phyloP scores from a whole-genome alignment of 345 rosid species.

The Populus nigra region DNA sequence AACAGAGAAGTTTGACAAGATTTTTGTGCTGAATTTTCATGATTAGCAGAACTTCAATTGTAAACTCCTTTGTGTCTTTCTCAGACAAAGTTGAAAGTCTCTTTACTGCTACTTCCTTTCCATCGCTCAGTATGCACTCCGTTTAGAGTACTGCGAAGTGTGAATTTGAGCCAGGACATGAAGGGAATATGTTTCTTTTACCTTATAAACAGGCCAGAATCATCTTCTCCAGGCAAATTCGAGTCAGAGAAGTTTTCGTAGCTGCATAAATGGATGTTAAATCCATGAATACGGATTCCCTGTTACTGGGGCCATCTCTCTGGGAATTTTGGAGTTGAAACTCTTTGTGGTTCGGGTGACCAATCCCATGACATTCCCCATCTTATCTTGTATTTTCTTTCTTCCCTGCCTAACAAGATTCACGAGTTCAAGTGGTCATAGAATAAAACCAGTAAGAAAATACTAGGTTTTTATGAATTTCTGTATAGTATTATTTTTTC shows the following conservation, averaged over 20 bases:
- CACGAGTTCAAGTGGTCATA: not conserved
- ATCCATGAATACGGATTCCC: too few species aligned
- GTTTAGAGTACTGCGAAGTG: not conserved
- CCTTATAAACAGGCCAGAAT: constrained; percentile 12
- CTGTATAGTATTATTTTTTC: too few species aligned
- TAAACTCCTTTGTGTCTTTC: constrained; percentile 36
- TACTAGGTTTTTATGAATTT: too few species aligned
- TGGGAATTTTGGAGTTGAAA: constrained; percentile 5
- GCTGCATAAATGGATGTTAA: too few species aligned
- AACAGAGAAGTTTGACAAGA: constrained; percentile 52
- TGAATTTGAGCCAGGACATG: not conserved
- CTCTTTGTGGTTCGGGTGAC: not conserved
- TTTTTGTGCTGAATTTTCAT: constrained; percentile 51
- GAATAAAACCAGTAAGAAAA: too few species aligned
- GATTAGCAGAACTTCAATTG: constrained; percentile 39
- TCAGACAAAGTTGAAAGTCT: constrained; percentile 27
- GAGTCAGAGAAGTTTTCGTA: too few species aligned
- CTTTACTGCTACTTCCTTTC: constrained; percentile 51
- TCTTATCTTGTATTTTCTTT: not conserved
- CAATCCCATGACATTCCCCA: not conserved
- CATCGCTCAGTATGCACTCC: constrained; percentile 31
- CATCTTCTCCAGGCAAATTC: constrained; percentile 5
- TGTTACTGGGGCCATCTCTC: not conserved
- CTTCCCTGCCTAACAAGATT: not conserved
- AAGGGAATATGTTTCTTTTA: not conserved